A percentile compares a stretch with the other conserved stretches of the same genome.
These are phyloP conservation scores for Leccinum ochraceum DNA, from an alignment of 768 basidiomycete genomes.

Conservation along the genomic window DNA sequence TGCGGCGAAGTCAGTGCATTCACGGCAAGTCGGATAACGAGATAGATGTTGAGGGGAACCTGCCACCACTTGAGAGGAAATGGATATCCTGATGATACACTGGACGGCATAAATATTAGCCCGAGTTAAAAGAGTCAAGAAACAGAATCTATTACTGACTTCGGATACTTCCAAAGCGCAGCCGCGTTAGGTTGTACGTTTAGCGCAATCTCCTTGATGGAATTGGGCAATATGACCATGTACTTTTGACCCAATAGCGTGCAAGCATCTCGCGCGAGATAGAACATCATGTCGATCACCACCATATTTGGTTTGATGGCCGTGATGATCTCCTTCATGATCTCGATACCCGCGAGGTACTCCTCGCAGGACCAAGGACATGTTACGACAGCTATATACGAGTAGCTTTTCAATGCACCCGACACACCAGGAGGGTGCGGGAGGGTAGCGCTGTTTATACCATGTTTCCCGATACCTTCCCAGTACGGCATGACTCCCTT, in stretches of 20 bases:
- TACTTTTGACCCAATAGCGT: conserved; percentile 6
- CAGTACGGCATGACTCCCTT: not conserved
- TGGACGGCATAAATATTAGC: not conserved
- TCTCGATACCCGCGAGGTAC: conserved; percentile 5
- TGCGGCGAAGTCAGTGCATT: not conserved
- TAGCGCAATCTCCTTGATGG: not conserved
- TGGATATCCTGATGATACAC: not conserved
- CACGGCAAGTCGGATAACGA: conserved; percentile 1
- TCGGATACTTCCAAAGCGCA: conserved; percentile 11
- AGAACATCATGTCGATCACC: conserved; percentile 1
- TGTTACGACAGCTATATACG: not conserved
- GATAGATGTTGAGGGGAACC: conserved; percentile 15
- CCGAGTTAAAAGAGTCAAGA: not conserved
- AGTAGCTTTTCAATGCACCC: conserved; percentile 8
- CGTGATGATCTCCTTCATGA: conserved; percentile 6
- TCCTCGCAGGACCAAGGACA: conserved; percentile 10
- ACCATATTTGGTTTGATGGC: conserved; percentile 5
- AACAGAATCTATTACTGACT: not conserved
- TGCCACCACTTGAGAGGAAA: conserved; percentile 22
- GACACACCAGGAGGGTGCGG: conserved; percentile 3
- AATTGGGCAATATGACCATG: conserved; percentile 5
- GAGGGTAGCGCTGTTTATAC: not conserved
- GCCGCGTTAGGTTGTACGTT: conserved; percentile 1
- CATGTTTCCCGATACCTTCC: not conserved
- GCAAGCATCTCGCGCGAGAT: conserved; percentile 13